Base-by-base conservation (phyloP, 306 rosid genomes). In the Pyrus betulifolia region DNA sequence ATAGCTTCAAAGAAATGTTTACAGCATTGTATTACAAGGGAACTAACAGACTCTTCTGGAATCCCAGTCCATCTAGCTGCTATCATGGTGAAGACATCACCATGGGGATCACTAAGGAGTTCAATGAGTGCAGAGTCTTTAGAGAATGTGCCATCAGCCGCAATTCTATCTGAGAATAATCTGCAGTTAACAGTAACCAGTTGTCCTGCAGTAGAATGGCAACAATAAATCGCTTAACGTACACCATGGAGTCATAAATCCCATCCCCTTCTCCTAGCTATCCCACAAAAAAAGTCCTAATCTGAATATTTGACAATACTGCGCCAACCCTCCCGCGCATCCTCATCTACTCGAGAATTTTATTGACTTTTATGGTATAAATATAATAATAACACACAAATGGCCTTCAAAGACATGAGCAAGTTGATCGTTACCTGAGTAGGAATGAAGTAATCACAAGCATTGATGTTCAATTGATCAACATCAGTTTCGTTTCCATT, bases 101-200 rank as follows among this genome's bases (percentile, higher is more conserved):
- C 33, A 30, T 30, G 33, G 33, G 30, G 33, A 30, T 30, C 0
- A 30, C 33, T 30, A 30, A 30, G 33, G 33, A 30, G 33, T 30
- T 30, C 33, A 30, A 30, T 30, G 33, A 30, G 33, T 30, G 33
- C 33, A 30, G 33, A 30, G 33, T 30, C 33, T 30, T 4, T 30
- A 30, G 33, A 30, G 33, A 30, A 30, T 4, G 33, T 63, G 98
- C 97, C 98, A 95, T 92, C 87, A 95, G 75, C 85, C 98, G 87
- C 86, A 95, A 79, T 82, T 95, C 98, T 75, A 95, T 92, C 84
- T 92, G 98, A 85, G 97, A 95, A 89, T 95, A 95, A 85, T 95
- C 98, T 40, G 98, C 98, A 58, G 96, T 84, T 81, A 95, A 80
- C 69, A 95, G 89, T 70, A 92, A 86, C 98, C 98, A 91, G 78